These are phyloP conservation scores for Plenodomus tracheiphilus DNA, from an alignment of 2,329 filamentous ascomycete species.

Conservation along the genomic window DNA sequence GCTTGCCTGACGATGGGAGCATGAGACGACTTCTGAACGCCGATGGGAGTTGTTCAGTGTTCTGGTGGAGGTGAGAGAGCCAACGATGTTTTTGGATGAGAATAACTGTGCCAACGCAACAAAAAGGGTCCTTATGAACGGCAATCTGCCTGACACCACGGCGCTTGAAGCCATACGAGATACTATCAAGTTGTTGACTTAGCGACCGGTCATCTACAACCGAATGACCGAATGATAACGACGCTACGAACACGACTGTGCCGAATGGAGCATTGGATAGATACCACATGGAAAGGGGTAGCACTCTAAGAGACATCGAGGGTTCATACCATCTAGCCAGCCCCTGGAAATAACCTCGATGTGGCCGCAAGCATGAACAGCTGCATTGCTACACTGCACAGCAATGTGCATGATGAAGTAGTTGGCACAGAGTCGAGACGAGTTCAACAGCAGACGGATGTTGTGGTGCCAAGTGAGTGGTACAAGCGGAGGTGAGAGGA, in stretches of 20 bases:
- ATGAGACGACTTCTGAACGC: slow-evolving; percentile 36
- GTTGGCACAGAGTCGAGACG: too few relatives aligned
- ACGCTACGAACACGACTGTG: neutral
- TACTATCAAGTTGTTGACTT: neutral
- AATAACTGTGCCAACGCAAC: neutral
- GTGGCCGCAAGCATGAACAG: too few relatives aligned
- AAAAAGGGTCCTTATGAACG: neutral
- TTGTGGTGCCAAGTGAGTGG: neutral
- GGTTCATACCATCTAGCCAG: too few relatives aligned
- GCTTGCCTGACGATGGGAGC: slow-evolving; percentile 19
- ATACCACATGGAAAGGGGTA: too few relatives aligned
- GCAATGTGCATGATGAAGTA: too few relatives aligned
- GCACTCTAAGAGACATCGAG: too few relatives aligned
- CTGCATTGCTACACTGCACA: too few relatives aligned
- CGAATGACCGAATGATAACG: neutral
- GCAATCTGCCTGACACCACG: neutral
- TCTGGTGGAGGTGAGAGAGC: slow-evolving; percentile 39
- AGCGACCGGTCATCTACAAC: neutral
- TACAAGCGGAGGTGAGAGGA: neutral
- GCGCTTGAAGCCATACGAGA: neutral
- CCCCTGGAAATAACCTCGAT: too few relatives aligned
- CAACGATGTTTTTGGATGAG: neutral
- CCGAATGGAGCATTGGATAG: too few relatives aligned
- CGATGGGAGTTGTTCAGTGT: slow-evolving; percentile 38
- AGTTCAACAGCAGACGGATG: too few relatives aligned